These are phyloP conservation scores for Nematodospora anomalae DNA, from an alignment of 1,139 yeast species.

Conservation along the genomic window DNA sequence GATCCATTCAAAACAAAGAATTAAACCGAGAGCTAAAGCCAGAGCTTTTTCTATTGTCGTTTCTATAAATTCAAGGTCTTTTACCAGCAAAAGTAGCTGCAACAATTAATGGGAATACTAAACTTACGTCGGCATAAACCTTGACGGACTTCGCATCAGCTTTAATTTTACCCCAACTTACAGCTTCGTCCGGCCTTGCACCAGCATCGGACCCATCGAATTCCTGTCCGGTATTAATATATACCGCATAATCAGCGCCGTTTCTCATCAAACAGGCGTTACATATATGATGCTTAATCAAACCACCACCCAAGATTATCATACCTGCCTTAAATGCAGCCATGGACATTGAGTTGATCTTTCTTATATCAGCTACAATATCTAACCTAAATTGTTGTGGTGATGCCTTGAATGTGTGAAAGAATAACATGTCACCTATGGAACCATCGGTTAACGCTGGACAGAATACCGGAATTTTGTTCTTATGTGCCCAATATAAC, in stretches of 20 bases:
- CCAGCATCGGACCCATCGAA: constrained; percentile 99
- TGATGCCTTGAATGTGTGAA: constrained; percentile 94
- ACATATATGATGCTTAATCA: constrained; percentile 94
- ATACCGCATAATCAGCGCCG: constrained; percentile 98
- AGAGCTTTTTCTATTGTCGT: not conserved
- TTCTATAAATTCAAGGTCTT: constrained; percentile 22
- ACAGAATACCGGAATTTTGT: constrained; percentile 92
- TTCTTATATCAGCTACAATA: constrained; percentile 89
- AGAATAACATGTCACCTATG: constrained; percentile 96
- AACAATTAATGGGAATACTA: constrained; percentile 92
- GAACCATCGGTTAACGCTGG: constrained; percentile 98
- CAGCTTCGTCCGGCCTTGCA: constrained; percentile 98
- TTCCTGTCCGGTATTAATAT: constrained; percentile 96
- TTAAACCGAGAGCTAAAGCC: too few relatives aligned
- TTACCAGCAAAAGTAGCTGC: constrained; percentile 90
- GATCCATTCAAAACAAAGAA: too few relatives aligned
- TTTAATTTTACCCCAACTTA: constrained; percentile 98
- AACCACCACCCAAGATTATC: constrained; percentile 95
- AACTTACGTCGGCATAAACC: constrained; percentile 94
- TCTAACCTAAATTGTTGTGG: constrained; percentile 88
- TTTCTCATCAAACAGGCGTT: constrained; percentile 98
- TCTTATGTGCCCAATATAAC: constrained; percentile 96
- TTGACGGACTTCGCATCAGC: constrained; percentile 90
- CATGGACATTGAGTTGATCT: constrained; percentile 90
- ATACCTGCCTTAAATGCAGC: constrained; percentile 95